Base-by-base conservation (phyloP, 208 protist genomes). In the Acanthamoeba royreba region DNA sequence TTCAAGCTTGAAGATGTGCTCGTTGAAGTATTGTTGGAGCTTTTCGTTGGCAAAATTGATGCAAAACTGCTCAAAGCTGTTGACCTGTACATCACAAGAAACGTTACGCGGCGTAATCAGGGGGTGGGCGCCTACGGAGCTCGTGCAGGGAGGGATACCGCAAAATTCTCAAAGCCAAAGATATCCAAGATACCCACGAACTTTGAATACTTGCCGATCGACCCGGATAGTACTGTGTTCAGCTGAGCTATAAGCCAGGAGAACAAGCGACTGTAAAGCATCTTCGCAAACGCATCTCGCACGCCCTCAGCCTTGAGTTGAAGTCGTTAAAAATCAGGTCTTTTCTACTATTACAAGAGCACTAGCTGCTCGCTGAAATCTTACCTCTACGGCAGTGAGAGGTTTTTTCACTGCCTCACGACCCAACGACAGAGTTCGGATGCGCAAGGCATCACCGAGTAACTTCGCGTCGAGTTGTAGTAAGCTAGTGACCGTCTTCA, bases 81-180 rank as follows among this genome's bases (percentile, higher is more conserved):
- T 98, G 42, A 95, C 69, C 77, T 86, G 46, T 35, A 19, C 0
- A 8, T 8, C 8, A 19, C 55, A 63, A 63, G 9, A 9, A 28
- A 89, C 47, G 7, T 3, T 42, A 61, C 28, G 8, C 22, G 22
- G 40, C 63, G 8, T 42, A 4, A 19, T 28, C 53, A 63, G 31
- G 13, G 4, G 53, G 4, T 63, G 2, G 31, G 13, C 13, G 7
- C 22, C 2, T 42, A 3, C 3, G 15, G 19, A 42, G 31, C 4
- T 15, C 11, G 43, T 17, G 38, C 25, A 45, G 72, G 8, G 2
- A 58, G 87, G 89, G 97, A 97, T 43, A 95, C 69, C 35, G 96
- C 93, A 94, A 98, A 98, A 74, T 97, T 97, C 95, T 99, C 98
- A 93, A 99, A 99, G 69, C 98, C 98, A 79, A 98, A 98, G 85